Conservation (phyloP, 2,329 filamentous ascomycete genomes). For the Epichloe glyceriae region DNA sequence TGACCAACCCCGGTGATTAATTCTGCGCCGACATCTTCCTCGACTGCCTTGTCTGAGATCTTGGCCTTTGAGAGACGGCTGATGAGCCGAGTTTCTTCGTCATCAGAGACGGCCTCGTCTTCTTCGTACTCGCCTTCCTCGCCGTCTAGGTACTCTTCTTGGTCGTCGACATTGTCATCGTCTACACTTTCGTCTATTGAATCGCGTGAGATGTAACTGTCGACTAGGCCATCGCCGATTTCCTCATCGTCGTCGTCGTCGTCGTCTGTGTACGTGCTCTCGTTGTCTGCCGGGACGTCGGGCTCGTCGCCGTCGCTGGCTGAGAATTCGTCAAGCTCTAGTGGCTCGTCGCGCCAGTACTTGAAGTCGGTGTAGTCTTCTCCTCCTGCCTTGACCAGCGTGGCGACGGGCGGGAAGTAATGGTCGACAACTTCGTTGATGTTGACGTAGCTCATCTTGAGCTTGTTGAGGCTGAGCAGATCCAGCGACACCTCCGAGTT, state of each 20-base stretch:
- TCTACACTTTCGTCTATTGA: constrained; percentile 28
- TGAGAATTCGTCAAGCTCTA: constrained; percentile 80
- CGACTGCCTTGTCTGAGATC: constrained; percentile 10
- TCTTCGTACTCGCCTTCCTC: constrained; percentile 29
- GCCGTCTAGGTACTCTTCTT: constrained; percentile 28
- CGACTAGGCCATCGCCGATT: constrained; percentile 30
- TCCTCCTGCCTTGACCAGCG: constrained; percentile 75
- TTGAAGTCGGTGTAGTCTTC: constrained; percentile 96
- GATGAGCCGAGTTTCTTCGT: constrained; percentile 9
- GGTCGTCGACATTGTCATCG: constrained; percentile 27
- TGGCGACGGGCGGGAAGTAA: constrained; percentile 86
- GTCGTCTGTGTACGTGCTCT: constrained; percentile 29
- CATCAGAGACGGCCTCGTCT: constrained; percentile 11
- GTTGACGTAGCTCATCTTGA: constrained; percentile 92
- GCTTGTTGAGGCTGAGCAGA: constrained; percentile 78
- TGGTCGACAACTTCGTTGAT: constrained; percentile 97
- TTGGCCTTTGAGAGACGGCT: constrained; percentile 8
- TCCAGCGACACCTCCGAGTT: constrained; percentile 93
- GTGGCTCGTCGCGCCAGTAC: constrained; percentile 80
- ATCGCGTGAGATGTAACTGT: constrained; percentile 42
- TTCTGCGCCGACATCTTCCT: constrained; percentile 40
- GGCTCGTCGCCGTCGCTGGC: constrained; percentile 59
- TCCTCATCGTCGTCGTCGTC: constrained; percentile 30
- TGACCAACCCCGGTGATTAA: constrained; percentile 47
- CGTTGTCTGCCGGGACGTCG: constrained; percentile 33